Evolutionary conservation across 805 yeast species (phyloP), one percentile per base, ranked within the genome.

Genomic region (Myxozyma vanderwaltii): DNA sequence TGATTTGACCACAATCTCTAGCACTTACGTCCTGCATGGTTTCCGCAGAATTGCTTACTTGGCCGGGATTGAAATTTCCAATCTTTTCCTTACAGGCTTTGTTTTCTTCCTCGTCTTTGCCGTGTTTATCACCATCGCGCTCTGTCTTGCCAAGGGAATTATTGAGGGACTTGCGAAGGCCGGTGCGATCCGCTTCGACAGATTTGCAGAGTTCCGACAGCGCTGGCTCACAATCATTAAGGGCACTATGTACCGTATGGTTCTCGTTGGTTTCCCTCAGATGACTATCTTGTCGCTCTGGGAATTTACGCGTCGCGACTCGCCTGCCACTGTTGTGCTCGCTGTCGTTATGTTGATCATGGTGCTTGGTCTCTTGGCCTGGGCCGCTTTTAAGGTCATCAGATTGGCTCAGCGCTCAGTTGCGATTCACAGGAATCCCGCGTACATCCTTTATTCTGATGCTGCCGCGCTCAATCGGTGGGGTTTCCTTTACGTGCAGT

Each of bases 401-500:
- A 59, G 81, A n/a, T 79, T 84, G 59, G 99, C 97, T 36, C 76
- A 85, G 63, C 81, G 81, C 66, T 91, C 97, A 0, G 76, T 80
- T 26, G 77, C 79, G 59, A 79, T 88, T 56, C 89, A 86, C 78
- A 86, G 88, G 70, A 92, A 91, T 69, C 96, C 99, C 0, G 98
- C 99, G 0, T 92, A 89, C 71, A 77, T 91, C 61, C 79, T 94
- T 63, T 94, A 81, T 69, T 96, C 98, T 49, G 96, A 94, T 71
- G 81, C 86, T 3, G 82, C 79, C 45, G 83, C 89, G 60, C 79
- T 94, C 67, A 89, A 90, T 79, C 83, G 88, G 69, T 92, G 86
- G 76, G 99, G 99, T 0, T 94, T 94, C 75, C 73, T 94, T 64
- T 94, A 94, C 69, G 90, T 91, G 36, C 97, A 91, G 75, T 94